Evolutionary conservation across 495 filamentous ascomycete genomes (phyloP).

Genomic region (Geoglossum glabrum): DNA sequence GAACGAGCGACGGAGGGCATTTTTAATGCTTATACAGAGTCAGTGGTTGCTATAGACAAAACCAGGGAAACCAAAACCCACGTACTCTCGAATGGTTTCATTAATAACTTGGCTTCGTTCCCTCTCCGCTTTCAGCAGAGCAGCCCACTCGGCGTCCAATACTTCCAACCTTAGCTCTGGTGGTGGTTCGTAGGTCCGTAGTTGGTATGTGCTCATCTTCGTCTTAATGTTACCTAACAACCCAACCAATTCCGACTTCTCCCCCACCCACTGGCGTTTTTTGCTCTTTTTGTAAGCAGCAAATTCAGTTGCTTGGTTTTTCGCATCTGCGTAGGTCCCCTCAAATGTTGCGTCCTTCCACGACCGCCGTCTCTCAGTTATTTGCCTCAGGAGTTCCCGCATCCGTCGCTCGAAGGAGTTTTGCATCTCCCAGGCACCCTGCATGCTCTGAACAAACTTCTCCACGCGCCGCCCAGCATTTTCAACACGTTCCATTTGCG

Average conservation of each 20-base stretch:
- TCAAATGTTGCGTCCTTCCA: conserved; percentile 71
- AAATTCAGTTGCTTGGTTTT: conserved; percentile 65
- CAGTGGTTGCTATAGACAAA: background rate
- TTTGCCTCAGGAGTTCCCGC: conserved; percentile 53
- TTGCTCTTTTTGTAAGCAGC: conserved; percentile 66
- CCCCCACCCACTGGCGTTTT: conserved; percentile 89
- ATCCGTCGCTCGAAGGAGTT: conserved; percentile 81
- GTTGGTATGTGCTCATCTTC: conserved; percentile 81
- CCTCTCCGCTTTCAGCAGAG: conserved; percentile 61
- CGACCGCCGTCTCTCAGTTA: conserved; percentile 44
- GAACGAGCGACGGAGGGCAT: conserved; percentile 72
- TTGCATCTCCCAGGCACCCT: conserved; percentile 99
- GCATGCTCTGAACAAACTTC: conserved; percentile 97
- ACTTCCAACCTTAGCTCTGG: conserved; percentile 55
- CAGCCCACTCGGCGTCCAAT: conserved; percentile 64
- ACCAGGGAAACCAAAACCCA: background rate
- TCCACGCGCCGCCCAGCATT: conserved; percentile 91
- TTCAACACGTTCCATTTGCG: conserved; percentile 91
- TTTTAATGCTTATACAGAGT: conserved; percentile 50
- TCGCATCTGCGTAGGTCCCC: conserved; percentile 84
- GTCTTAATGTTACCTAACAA: conserved; percentile 97
- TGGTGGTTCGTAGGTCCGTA: conserved; percentile 81
- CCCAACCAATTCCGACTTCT: conserved; percentile 86
- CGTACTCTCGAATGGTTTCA: conserved; percentile 83
- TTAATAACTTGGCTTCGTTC: conserved; percentile 81